Conservation (phyloP, 2,329 filamentous ascomycete species). For the Trichoderma pleuroti region DNA sequence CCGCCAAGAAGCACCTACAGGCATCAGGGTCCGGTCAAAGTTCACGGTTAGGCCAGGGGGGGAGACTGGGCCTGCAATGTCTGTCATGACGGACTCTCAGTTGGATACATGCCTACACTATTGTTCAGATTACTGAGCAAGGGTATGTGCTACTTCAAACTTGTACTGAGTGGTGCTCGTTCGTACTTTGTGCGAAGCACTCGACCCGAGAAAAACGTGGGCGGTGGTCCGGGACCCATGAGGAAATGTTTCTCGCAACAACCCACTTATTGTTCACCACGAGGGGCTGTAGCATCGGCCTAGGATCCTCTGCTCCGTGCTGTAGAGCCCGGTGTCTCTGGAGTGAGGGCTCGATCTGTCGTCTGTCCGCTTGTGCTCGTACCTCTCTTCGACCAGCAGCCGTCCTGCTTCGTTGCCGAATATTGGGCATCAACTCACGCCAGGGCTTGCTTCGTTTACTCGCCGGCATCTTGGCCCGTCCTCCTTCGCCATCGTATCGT, state of each 20-base stretch:
- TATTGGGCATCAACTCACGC: slow-evolving; percentile 3
- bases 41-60: slow-evolving; percentile 2
- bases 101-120: background rate
- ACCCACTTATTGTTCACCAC: slow-evolving; percentile 1
- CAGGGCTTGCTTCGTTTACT: background rate
- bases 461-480: background rate
- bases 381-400: background rate
- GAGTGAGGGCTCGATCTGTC: background rate
- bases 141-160: slow-evolving; percentile 3
- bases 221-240: background rate
- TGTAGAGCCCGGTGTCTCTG: background rate
- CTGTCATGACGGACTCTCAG: background rate
- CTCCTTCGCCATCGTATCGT: background rate
- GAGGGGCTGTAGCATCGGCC: background rate
- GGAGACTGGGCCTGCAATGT: background rate
- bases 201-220: slow-evolving; percentile 15
- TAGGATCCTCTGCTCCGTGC: background rate
- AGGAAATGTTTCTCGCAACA: background rate
- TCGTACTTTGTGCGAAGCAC: background rate
- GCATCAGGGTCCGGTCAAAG: background rate
- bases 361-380: background rate
- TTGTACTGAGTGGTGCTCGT: background rate
- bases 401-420: background rate
- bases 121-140: background rate
- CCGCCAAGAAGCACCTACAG: background rate